A percentile compares a stretch with the other conserved stretches of the same genome.
phyloP scores from a whole-genome alignment of 2,329 filamentous ascomycete genomes.

The Ophioceras dolichostomum region DNA sequence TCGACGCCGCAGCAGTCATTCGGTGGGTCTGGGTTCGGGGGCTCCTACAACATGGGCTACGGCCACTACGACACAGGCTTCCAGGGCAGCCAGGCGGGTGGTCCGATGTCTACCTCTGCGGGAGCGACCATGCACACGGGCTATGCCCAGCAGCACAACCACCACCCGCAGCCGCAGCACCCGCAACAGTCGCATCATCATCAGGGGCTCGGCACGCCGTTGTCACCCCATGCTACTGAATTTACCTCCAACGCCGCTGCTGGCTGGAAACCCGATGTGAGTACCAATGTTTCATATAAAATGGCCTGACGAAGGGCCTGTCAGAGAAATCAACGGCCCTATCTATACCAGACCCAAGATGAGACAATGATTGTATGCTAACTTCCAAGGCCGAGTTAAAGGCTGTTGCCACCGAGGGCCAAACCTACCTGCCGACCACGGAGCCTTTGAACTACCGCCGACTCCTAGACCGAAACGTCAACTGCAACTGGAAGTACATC shows the following conservation, averaged over 20 bases:
- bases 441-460: constrained; percentile 96
- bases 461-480: constrained; percentile 87
- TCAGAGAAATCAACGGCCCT: no score
- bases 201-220: constrained; percentile 50
- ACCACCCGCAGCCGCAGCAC: constrained; percentile 40
- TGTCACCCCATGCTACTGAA: constrained; percentile 64
- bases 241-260: constrained; percentile 45
- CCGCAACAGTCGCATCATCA: no score
- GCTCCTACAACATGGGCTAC: constrained; percentile 21
- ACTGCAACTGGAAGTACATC: constrained; percentile 98
- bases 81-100: constrained; percentile 10
- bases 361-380: neutral
- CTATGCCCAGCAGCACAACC: no score
- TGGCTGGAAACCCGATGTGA: constrained; percentile 44
- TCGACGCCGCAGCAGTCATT: constrained; percentile 16
- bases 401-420: constrained; percentile 40
- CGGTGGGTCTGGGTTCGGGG: constrained; percentile 21
- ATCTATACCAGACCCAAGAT: no score
- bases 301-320: constrained; percentile 4
- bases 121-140: constrained; percentile 30
- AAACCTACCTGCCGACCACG: constrained; percentile 73
- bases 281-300: constrained; percentile 9
- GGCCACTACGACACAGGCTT: constrained; percentile 16
- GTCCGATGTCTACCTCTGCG: constrained; percentile 22
- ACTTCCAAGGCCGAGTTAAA: constrained; percentile 13